A percentile compares a stretch with the other conserved stretches of the same genome.
These are phyloP conservation scores for Rauvolfia tetraphylla DNA, from an alignment of 257 asterid genomes.

Conservation along the genomic window DNA sequence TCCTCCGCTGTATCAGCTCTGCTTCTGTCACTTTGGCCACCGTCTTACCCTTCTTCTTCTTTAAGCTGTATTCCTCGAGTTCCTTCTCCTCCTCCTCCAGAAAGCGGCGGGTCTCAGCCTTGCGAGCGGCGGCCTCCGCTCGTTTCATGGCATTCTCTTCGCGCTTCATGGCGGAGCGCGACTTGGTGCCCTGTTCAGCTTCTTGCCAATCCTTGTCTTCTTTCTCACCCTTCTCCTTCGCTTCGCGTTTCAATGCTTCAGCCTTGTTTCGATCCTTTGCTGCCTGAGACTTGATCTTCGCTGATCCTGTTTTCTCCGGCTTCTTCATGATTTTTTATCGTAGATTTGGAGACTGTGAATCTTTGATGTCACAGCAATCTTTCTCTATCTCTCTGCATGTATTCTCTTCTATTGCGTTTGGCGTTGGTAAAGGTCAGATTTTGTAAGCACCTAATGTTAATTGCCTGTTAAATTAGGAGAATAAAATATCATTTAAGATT, in stretches of 20 bases:
- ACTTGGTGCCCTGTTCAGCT: slow-evolving; percentile 80
- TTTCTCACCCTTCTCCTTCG: slow-evolving; percentile 56
- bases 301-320: slow-evolving; percentile 83
- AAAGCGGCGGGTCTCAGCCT: slow-evolving; percentile 74
- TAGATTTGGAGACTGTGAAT: no score
- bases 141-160: slow-evolving; percentile 80
- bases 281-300: slow-evolving; percentile 77
- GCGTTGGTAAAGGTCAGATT: no score
- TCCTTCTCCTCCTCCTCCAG: slow-evolving; percentile 81
- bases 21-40: slow-evolving; percentile 66
- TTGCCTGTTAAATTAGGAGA: no score
- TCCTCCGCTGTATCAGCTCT: slow-evolving; percentile 54
- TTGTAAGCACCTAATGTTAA: no score
- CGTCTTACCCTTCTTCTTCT: slow-evolving; percentile 62
- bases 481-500: no score
- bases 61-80: slow-evolving; percentile 49
- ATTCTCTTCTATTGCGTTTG: no score
- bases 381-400: no score
- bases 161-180: slow-evolving; percentile 81
- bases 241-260: slow-evolving; percentile 69
- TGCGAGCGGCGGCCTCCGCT: slow-evolving; percentile 67
- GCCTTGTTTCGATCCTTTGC: slow-evolving; percentile 79
- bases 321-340: slow-evolving; percentile 43
- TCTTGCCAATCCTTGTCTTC: slow-evolving; percentile 90
- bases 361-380: no score